Base-by-base conservation (phyloP, 306 rosid genomes). In the Vigna mungo region DNA sequence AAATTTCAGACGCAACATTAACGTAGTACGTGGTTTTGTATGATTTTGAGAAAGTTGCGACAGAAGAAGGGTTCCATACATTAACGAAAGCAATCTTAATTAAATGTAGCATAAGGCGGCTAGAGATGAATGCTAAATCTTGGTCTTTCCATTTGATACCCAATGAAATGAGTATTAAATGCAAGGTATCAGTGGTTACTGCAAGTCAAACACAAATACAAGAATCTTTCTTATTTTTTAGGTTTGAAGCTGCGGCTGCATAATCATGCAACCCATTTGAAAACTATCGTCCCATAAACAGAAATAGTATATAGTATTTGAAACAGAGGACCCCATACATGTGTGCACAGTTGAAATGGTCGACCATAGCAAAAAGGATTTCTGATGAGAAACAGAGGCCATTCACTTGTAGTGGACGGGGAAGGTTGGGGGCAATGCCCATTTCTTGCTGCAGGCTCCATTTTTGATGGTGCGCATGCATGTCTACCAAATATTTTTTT, bases 381-480 rank as follows among this genome's bases (percentile, higher is more conserved):
- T 77, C 6, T 55, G 59, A 76, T 30, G 47, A 65, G 49, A 77
- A 77, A 82, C 58, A 78, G 62, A 78, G 63, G 5, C 74, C 86
- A 78, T 68, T 73, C 74, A 74, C 68, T 83, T 74, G 6, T 9
- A 78, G 71, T 65, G 71, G 71, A 65, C 17, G 18, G 71, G 71
- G 16, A 73, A 73, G 75, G 53, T 78, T 49, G 67, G 80, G 47
- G 47, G 71, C 9, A 72, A 67, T 48, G 49, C 56, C 77, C 74
- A 15, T 58, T 60, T 68, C 77, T 73, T 68, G 71, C 77, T 41
- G 5, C 71, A 78, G 73, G 74, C 48, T 73, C 83, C 83, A 78
- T 32, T 66, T 74, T 74, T 51, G 3, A 47, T 78, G 47, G 67
- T 65, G 71, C 46, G 43, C 78, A 17, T 58, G 53, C 78, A 17